Conservation (phyloP, 129 eudicot species). For the Gnaphalium uliginosum region DNA sequence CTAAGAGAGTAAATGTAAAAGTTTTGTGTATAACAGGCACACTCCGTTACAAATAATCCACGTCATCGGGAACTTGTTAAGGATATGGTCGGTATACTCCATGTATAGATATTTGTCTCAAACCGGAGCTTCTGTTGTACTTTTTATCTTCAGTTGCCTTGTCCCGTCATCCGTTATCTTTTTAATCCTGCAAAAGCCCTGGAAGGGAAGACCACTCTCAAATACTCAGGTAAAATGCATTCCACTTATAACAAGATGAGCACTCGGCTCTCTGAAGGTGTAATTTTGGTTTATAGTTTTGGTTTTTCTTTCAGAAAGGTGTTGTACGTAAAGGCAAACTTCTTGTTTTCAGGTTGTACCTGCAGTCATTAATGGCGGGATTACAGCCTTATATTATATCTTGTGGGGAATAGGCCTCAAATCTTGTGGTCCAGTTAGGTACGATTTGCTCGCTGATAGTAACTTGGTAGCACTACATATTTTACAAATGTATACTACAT, state of each 20-base stretch:
- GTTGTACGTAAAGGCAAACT: background rate
- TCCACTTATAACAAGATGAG: constrained; percentile 5
- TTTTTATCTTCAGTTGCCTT: constrained; percentile 83
- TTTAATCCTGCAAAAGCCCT: constrained; percentile 76
- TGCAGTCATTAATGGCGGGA: constrained; percentile 82
- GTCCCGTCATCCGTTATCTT: constrained; percentile 69
- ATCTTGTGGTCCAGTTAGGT: constrained; percentile 97
- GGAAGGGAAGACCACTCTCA: constrained; percentile 87
- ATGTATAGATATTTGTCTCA: constrained; percentile 77
- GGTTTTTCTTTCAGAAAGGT: background rate
- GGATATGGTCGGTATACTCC: constrained; percentile 96
- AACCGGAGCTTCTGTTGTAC: constrained; percentile 86
- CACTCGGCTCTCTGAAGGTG: background rate
- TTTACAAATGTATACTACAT: background rate
- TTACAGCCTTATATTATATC: constrained; percentile 89
- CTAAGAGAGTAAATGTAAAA: background rate
- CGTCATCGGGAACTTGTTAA: constrained; percentile 71
- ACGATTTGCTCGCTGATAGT: constrained; percentile 27
- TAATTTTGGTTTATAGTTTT: constrained; percentile 1
- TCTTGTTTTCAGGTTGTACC: constrained; percentile 69
- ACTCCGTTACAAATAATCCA: constrained; percentile 86
- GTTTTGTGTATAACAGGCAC: constrained; percentile 51
- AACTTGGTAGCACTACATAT: background rate
- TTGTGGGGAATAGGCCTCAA: constrained; percentile 94
- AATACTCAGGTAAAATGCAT: constrained; percentile 62